Base-by-base conservation (phyloP, 2,329 filamentous ascomycete genomes). In the Pseudopyrenochaeta lycopersici region DNA sequence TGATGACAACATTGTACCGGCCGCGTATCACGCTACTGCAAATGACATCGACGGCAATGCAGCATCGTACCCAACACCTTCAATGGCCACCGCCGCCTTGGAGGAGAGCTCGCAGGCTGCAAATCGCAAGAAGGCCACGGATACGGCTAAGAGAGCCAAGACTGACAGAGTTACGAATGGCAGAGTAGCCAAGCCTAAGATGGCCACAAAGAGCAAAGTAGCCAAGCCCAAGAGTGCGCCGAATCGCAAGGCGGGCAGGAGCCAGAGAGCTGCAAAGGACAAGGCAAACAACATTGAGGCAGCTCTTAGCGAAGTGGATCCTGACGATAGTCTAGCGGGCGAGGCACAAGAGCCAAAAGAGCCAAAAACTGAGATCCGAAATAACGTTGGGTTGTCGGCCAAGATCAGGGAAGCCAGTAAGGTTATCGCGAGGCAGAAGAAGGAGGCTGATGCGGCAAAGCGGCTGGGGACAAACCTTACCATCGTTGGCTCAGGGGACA, bases 401-500 rank as follows among this genome's bases (percentile, higher is more conserved):
- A n/a, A n/a, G n/a, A n/a, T n/a, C n/a, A n/a, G n/a, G n/a, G n/a
- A n/a, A n/a, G n/a, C n/a, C n/a, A n/a, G n/a, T n/a, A n/a, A n/a
- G n/a, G n/a, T n/a, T n/a, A n/a, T n/a, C n/a, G n/a, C n/a, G n/a
- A n/a, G n/a, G 21, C 35, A 51, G 14, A 46, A 54, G 33, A 41
- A 18, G 11, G 14, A 39, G 6, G n/a, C 5, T 2, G 33, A 18
- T 12, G 4, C 30, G 3, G 42, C 21, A 3, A 15, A 35, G 33
- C 42, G 29, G 27, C 21, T 52, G 12, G 49, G 49, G 7, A 29
- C 27, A 11, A 14, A 52, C 15, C 21, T 52, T 15, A 23, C 4
- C 11, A 15, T 47, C 12, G 21, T 23, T 2, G 9, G 10, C 9
- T 10, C 14, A 14, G 20, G 12, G 6, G 21, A 31, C 10, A 18